phyloP scores from a whole-genome alignment of 129 eudicot genomes.

The Lactuca sativa region DNA sequence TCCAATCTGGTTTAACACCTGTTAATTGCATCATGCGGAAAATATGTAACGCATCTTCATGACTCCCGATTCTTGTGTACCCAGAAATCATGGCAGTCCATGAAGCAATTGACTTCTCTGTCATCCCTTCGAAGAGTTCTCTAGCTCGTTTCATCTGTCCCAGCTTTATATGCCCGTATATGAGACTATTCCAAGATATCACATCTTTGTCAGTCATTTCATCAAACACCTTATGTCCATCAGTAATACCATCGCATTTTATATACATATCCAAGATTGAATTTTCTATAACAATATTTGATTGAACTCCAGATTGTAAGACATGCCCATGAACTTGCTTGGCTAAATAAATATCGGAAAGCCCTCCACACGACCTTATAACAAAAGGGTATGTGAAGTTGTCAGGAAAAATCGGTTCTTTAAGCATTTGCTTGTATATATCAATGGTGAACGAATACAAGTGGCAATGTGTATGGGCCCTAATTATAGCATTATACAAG shows the following conservation, averaged over 20 bases:
- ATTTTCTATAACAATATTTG: conserved; percentile 37
- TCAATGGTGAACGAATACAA: conserved; percentile 29
- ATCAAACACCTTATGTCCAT: conserved; percentile 53
- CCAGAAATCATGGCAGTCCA: conserved; percentile 45
- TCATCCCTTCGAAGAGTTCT: conserved; percentile 54
- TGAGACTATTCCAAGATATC: conserved; percentile 59
- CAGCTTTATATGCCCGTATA: conserved; percentile 50
- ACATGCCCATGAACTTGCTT: conserved; percentile 61
- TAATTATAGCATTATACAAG: conserved; percentile 57
- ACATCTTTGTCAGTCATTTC: conserved; percentile 65
- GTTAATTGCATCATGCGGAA: conserved; percentile 55
- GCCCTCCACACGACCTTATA: conserved; percentile 55
- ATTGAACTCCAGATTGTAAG: conserved; percentile 35
- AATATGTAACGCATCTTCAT: conserved; percentile 42
- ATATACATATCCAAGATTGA: conserved; percentile 56
- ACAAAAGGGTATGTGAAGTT: conserved; percentile 68
- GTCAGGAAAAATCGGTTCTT: conserved; percentile 41
- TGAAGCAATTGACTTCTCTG: conserved; percentile 47
- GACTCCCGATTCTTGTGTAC: conserved; percentile 40
- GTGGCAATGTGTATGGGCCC: conserved; percentile 46
- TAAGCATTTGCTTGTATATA: conserved; percentile 49
- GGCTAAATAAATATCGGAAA: conserved; percentile 35
- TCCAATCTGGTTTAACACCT: conserved; percentile 61
- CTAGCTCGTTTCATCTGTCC: conserved; percentile 52
- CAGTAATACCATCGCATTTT: conserved; percentile 43